Evolutionary conservation across 1,139 yeast species (phyloP), one percentile per base, ranked within the genome.

Genomic region (Blastobotrys serpentis): DNA sequence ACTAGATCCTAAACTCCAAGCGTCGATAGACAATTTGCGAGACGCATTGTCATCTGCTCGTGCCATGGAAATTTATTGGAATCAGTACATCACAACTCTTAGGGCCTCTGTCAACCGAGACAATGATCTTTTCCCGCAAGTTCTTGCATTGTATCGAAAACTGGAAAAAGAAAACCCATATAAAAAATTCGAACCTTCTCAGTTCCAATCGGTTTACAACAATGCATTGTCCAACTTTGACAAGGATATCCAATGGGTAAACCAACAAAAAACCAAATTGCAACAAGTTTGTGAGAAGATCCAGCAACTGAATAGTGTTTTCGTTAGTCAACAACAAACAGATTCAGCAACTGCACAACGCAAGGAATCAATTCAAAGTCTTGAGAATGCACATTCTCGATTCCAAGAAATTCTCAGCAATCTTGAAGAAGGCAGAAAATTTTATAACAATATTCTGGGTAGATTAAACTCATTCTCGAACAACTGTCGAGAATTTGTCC

Each of bases 351-450:
- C 66, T 11, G 53, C 63, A 1, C 65, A 69, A 21, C 68, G 90
- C 29, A 78, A 76, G 47, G 68, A 70, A 26, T 76, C 77, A 1
- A 65, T 86, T 40, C 82, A 79, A 49, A 68, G 66, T 2, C 64
- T 86, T 22, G 86, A 84, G 50, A 65, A 70, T 2, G 80, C 78
- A 0, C 80, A 74, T 57, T 65, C 73, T 25, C 75, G 77, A 51
- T 86, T 73, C 58, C 63, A 72, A 38, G 88, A 82, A 56, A 69
- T 87, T 5, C 64, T 76, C 17, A 69, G 74, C 14, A 85, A 86
- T 58, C 64, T 88, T 36, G 76, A 76, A 34, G 86, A 85, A 57
- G 97, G 95, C 0, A 62, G 79, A 0, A 74, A 75, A 49, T 89
- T 88, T 62, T 89, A 89, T 66, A 74, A 74, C 44, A 84, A 82